Conservation (phyloP, 2,329 filamentous ascomycete species). For the Scedosporium dehoogii region DNA sequence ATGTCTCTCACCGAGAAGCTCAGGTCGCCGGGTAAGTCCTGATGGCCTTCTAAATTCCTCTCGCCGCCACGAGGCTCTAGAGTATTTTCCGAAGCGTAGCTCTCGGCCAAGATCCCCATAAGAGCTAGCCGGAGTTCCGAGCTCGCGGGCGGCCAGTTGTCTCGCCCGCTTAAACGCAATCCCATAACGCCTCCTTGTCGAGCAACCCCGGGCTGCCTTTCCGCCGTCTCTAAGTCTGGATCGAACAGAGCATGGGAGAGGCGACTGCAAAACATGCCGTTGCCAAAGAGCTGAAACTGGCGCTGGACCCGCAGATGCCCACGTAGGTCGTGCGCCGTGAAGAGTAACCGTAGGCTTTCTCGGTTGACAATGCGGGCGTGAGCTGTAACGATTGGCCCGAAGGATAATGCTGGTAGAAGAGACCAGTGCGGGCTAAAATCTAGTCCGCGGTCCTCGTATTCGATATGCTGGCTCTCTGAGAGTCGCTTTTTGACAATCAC, state of each 20-base stretch:
- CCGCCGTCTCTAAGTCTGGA: conserved; percentile 68
- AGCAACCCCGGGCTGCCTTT: conserved; percentile 59
- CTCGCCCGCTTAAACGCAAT: conserved; percentile 67
- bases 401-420: conserved; percentile 58
- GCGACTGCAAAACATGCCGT: conserved; percentile 71
- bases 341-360: conserved; percentile 65
- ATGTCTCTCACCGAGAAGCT: conserved; percentile 82
- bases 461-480: conserved; percentile 14
- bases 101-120: conserved; percentile 75
- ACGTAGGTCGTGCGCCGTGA: conserved; percentile 61
- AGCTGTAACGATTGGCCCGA: conserved; percentile 60
- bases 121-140: conserved; percentile 85
- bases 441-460: conserved; percentile 10
- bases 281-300: conserved; percentile 74
- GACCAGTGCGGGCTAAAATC: conserved; percentile 46
- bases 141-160: conserved; percentile 86
- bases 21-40: conserved; percentile 54
- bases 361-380: conserved; percentile 72
- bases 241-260: conserved; percentile 80
- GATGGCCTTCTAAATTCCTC: conserved; percentile 20
- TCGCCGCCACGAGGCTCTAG: conserved; percentile 12
- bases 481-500: conserved; percentile 30
- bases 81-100: conserved; percentile 35
- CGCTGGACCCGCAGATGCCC: conserved; percentile 66
- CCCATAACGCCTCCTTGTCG: conserved; percentile 67